Evolutionary conservation across 2,329 filamentous ascomycete species (phyloP).

Genomic region (Lasiodiplodia hormozganensis): DNA sequence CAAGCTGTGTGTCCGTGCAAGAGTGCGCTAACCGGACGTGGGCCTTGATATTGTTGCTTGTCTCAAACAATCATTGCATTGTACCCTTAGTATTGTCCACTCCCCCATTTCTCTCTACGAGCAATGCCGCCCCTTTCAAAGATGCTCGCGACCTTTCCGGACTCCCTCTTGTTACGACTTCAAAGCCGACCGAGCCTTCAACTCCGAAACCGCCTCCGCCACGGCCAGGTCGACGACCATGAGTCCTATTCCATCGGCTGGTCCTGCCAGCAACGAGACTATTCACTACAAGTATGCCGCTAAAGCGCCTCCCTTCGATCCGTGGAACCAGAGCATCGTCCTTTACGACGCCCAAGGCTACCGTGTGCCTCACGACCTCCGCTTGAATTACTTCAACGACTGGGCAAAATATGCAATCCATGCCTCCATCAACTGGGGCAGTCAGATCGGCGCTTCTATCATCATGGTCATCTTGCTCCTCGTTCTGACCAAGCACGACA

Average conservation of each 20-base stretch:
- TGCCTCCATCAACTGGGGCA: conserved; percentile 69
- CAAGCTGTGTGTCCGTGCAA: neutral
- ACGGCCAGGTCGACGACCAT: neutral
- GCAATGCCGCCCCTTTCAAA: neutral
- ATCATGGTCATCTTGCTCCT: conserved; percentile 71
- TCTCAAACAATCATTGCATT: conserved; percentile 27
- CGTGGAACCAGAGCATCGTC: conserved; percentile 59
- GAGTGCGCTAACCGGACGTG: conserved; percentile 1
- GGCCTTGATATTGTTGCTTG: conserved; percentile 25
- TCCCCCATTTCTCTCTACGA: neutral
- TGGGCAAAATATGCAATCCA: conserved; percentile 57
- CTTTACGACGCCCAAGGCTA: conserved; percentile 55
- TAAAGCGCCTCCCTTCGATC: conserved; percentile 47
- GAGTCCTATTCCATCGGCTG: neutral
- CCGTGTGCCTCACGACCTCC: conserved; percentile 45
- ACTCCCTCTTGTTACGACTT: neutral
- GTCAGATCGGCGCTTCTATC: conserved; percentile 72
- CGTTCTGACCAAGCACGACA: conserved; percentile 69
- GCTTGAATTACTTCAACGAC: conserved; percentile 52
- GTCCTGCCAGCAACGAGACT: neutral
- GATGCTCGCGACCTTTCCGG: neutral
- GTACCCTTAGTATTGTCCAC: conserved; percentile 13
- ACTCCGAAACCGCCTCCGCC: neutral
- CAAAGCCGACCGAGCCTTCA: neutral
- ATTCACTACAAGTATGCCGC: neutral